Percentiles rank a stretch among this genome's conserved stretches.
Conservation (phyloP, 2,329 filamentous ascomycete species). For the Leptodontidium sp. region DNA sequence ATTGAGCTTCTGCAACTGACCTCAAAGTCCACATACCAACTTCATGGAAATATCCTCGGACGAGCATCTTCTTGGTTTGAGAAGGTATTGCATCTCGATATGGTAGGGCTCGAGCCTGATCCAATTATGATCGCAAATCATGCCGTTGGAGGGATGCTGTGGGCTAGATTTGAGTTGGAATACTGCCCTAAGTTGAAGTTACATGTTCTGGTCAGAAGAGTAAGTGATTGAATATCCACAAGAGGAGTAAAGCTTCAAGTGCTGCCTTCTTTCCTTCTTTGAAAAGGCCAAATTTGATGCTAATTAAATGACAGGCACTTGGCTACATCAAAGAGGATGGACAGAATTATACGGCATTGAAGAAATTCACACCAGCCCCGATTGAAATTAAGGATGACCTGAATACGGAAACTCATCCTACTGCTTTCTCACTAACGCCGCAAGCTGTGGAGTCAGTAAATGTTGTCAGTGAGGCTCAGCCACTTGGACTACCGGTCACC, state of each 20-base stretch:
- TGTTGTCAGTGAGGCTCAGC: too few relatives aligned
- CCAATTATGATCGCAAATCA: neutral
- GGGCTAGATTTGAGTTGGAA: slow-evolving; percentile 22
- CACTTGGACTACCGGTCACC: too few relatives aligned
- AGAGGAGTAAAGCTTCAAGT: neutral
- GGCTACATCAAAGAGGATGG: neutral
- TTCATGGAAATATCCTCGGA: slow-evolving; percentile 19
- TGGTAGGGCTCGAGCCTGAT: slow-evolving; percentile 17
- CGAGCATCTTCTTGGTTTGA: slow-evolving; percentile 28
- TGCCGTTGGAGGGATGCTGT: neutral
- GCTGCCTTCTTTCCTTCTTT: neutral
- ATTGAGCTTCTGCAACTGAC: slow-evolving; percentile 13
- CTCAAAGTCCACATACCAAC: slow-evolving; percentile 18
- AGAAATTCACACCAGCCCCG: neutral
- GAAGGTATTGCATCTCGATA: slow-evolving; percentile 7
- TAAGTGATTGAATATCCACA: neutral
- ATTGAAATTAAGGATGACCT: neutral
- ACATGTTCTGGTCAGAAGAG: slow-evolving; percentile 13
- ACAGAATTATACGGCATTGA: neutral
- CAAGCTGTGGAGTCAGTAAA: too few relatives aligned
- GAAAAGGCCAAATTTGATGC: neutral
- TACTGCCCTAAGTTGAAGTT: neutral
- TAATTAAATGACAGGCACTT: neutral
- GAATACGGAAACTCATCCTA: neutral
- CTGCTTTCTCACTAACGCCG: neutral